Percentiles rank a stretch among this genome's conserved stretches.
Conservation (phyloP, 2,329 filamentous ascomycete genomes). For the Gremmenia infestans region DNA sequence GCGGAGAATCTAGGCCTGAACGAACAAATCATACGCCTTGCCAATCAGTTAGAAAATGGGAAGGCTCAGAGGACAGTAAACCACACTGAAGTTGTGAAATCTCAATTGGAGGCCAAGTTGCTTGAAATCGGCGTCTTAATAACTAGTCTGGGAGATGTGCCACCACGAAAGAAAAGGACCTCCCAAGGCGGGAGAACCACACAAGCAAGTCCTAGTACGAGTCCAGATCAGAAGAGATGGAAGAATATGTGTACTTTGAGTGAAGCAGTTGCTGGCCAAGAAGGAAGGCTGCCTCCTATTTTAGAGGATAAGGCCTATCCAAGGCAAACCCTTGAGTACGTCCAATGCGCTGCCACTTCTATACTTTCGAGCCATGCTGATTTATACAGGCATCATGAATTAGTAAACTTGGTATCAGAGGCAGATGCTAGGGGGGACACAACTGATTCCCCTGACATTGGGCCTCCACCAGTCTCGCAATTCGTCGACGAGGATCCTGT, state of each 20-base stretch:
- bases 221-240: slow-evolving; percentile 52
- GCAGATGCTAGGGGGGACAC: slow-evolving; percentile 29
- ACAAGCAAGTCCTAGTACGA: slow-evolving; percentile 35
- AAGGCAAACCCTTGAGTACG: slow-evolving; percentile 63
- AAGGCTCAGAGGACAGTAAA: slow-evolving; percentile 56
- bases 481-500: slow-evolving; percentile 53
- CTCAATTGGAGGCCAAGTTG: slow-evolving; percentile 67
- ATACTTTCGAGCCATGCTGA: slow-evolving; percentile 30
- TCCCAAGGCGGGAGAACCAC: slow-evolving; percentile 33
- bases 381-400: slow-evolving; percentile 27
- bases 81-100: slow-evolving; percentile 64
- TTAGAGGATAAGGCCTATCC: slow-evolving; percentile 65
- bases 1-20: slow-evolving; percentile 75
- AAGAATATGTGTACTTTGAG: slow-evolving; percentile 36
- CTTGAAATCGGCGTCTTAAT: slow-evolving; percentile 65
- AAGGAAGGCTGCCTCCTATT: slow-evolving; percentile 57
- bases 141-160: slow-evolving; percentile 57
- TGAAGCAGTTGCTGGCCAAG: slow-evolving; percentile 32
- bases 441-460: slow-evolving; percentile 64
- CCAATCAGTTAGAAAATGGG: slow-evolving; percentile 61
- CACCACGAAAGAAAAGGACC: slow-evolving; percentile 46
- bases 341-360: slow-evolving; percentile 8
- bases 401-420: slow-evolving; percentile 19
- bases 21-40: slow-evolving; percentile 63
- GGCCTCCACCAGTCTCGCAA: slow-evolving; percentile 55